These are phyloP conservation scores for Leucosporidium scottii DNA, from an alignment of 768 basidiomycete species.

Conservation along the genomic window DNA sequence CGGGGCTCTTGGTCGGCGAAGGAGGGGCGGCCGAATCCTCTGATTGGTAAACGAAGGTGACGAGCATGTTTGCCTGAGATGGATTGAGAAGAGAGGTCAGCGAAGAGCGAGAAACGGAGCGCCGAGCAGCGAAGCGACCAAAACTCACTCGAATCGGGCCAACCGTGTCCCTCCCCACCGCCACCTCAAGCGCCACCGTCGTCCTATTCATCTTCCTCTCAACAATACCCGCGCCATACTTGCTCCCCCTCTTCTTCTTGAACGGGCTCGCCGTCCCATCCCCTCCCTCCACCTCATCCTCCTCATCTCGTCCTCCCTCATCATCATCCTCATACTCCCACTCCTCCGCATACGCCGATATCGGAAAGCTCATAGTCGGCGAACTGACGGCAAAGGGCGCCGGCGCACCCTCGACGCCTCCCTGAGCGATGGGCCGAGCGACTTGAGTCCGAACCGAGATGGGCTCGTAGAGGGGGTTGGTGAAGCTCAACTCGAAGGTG, in stretches of 20 bases:
- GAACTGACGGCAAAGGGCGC: conserved; percentile 74
- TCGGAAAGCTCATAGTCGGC: conserved; percentile 67
- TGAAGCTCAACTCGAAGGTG: conserved; percentile 79
- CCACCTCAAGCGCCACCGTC: conserved; percentile 78
- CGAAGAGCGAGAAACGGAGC: not conserved
- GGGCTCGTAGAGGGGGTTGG: conserved; percentile 92
- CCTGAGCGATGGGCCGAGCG: conserved; percentile 39
- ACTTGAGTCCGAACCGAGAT: conserved; percentile 81
- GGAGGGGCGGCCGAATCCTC: conserved; percentile 54
- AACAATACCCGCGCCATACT: conserved; percentile 55
- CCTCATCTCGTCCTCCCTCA: conserved; percentile 54
- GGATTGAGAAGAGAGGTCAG: not conserved
- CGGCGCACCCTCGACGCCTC: conserved; percentile 44
- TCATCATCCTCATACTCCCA: conserved; percentile 98
- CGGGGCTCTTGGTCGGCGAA: conserved; percentile 39
- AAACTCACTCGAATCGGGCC: conserved; percentile 67
- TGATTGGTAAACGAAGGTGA: conserved; percentile 86
- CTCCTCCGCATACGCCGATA: conserved; percentile 87
- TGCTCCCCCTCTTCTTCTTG: conserved; percentile 35
- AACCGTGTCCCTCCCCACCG: conserved; percentile 68
- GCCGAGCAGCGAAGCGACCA: not conserved
- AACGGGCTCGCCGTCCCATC: conserved; percentile 47
- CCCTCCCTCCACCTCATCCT: conserved; percentile 42
- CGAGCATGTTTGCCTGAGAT: conserved; percentile 80
- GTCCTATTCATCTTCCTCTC: conserved; percentile 87